Evolutionary conservation across 2,329 filamentous ascomycete species (phyloP), one percentile per base, ranked within the genome.

Genomic region (Penicillium verrucosum): DNA sequence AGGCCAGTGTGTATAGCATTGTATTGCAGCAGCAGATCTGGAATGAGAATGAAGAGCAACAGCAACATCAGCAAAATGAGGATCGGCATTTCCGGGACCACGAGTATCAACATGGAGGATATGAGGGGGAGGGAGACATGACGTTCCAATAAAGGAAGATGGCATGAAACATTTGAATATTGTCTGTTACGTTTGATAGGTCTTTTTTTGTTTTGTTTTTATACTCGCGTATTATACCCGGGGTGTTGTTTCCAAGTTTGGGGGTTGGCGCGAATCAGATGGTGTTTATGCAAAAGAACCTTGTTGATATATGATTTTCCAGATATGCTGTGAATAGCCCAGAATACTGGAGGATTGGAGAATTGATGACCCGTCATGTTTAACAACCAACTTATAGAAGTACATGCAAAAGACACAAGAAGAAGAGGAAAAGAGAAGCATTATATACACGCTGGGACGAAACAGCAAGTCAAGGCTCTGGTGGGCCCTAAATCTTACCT

Each of bases 1-100:
- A 99, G 80, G 93, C 94, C 18, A 97, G 93, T 75, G 94, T 99
- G 62, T 99, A 99, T 78, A 96, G 90, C 72, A 99, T 99, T 78
- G 92, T 99, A 60, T 75, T 99, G 79, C 93, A 99, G 82, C 93
- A 97, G 82, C 90, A 97, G 82, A 91, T 96, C 68, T 87, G 88
- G 61, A 89, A 87, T 75, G 89, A 75, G 65, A 70, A 70, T 62
- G 71, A 73, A 56, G 68, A 66, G 50, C 65, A 72, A 32, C 70
- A 71, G 50, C 66, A 70, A 44, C 58, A 72, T 56, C 62, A 68
- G 25, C 57, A 66, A 30, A 44, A 43, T 40, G 64, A 69, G 58
- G 64, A 65, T 43, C 56, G 56, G 2, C 56, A 59, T 44, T 60
- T 60, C 21, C 59, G 59, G 49, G 63, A 65, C 41, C 57, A 62